Conservation (phyloP, 768 basidiomycete species). For the Suillus discolor region DNA sequence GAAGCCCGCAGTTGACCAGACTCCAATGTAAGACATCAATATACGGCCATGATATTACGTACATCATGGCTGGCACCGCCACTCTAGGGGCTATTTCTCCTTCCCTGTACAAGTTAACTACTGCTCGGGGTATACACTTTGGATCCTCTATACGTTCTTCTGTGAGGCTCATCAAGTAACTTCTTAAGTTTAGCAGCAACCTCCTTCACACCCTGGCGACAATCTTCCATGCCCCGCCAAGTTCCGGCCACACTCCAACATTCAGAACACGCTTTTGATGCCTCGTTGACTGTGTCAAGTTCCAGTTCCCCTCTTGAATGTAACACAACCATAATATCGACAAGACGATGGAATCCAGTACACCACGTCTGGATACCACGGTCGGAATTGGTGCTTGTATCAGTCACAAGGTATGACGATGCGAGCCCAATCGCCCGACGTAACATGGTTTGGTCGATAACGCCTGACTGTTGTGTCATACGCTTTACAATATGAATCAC, state of each 20-base stretch:
- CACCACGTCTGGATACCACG: slow-evolving; percentile 64
- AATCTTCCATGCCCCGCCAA: slow-evolving; percentile 69
- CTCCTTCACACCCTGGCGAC: slow-evolving; percentile 60
- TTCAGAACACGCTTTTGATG: slow-evolving; percentile 65
- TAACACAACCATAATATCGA: slow-evolving; percentile 74
- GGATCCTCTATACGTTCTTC: slow-evolving; percentile 33
- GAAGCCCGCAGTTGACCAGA: not conserved
- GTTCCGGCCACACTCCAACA: slow-evolving; percentile 75
- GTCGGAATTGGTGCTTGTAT: slow-evolving; percentile 63
- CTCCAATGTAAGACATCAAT: not conserved
- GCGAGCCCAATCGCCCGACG: slow-evolving; percentile 69
- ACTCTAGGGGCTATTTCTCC: slow-evolving; percentile 9
- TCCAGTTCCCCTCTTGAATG: slow-evolving; percentile 69
- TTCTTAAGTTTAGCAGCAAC: slow-evolving; percentile 63
- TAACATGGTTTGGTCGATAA: slow-evolving; percentile 62
- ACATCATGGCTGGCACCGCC: slow-evolving; percentile 3
- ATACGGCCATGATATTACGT: slow-evolving; percentile 5
- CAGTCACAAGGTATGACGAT: slow-evolving; percentile 79
- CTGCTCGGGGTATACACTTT: slow-evolving; percentile 35
- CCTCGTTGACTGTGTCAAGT: slow-evolving; percentile 73
- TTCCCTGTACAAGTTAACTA: slow-evolving; percentile 7
- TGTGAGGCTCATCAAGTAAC: slow-evolving; percentile 38
- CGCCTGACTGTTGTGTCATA: slow-evolving; percentile 46
- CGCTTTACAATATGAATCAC: slow-evolving; percentile 57
- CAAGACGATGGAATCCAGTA: slow-evolving; percentile 64